Evolutionary conservation across 176 grass and related monocot genomes (phyloP), one percentile per base, ranked within the genome.

Genomic region (Eleusine coracana): DNA sequence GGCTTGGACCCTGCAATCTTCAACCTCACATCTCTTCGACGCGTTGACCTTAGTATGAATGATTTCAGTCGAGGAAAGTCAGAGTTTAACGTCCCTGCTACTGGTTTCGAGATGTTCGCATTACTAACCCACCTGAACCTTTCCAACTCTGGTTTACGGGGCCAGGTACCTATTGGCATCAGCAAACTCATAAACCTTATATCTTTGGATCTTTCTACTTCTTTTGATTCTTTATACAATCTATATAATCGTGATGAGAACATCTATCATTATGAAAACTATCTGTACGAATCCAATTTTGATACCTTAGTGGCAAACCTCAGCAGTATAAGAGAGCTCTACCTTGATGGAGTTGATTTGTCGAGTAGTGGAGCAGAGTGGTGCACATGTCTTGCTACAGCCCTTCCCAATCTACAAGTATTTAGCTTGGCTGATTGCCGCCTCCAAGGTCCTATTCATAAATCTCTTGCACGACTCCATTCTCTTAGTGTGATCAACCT

Each of bases 41-140:
- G 3, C 10, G 75, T 85, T 0, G 55, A 78, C 55, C 83, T 77
- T 52, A 78, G 83, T 55, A 70, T 28, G 29, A 78, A 78, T 41
- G 0, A 52, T 8, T 40, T 79, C 4, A 0, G 5, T 56, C 0
- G 0, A 56, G 23, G n/a, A 62, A 1, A 1, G 5, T 28, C 31
- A 34, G 31, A 34, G 31, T 34, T 34, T 34, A 61, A 12, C 4
- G 11, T 79, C 6, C 83, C 41, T 0, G 9, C 28, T 29, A 18
- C 0, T 14, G 55, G 67, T 2, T 85, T 79, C 11, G 67, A 85
- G 67, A 71, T 42, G 75, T 11, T 85, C 0, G 0, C 41, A 6
- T 71, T 1, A 0, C 56, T 79, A 7, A 79, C 75, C 10, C 75
- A 85, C 31, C 55, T 85, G 31, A 79, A 85, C 9, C 83, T 85